A percentile compares a stretch with the other conserved stretches of the same genome.
phyloP scores from a whole-genome alignment of 2,329 filamentous ascomycete genomes.

The Hypoxylon sp. region DNA sequence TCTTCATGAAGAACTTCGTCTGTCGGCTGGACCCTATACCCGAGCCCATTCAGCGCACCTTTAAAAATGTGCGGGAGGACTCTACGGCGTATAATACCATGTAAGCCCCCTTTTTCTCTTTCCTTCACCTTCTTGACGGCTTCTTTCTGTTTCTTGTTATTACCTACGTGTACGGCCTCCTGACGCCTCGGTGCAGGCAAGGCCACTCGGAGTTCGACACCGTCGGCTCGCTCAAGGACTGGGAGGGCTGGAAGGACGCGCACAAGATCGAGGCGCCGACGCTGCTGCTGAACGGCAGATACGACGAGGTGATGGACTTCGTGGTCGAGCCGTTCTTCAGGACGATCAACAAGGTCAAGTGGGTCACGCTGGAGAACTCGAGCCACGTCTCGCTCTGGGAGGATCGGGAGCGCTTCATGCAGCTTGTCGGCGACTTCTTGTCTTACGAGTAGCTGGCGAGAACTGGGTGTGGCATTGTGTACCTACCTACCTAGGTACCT shows the following conservation, averaged over 20 bases:
- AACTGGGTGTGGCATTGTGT: no score
- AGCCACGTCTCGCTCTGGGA: constrained; percentile 47
- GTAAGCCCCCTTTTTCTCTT: constrained; percentile 24
- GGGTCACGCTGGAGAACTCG: constrained; percentile 46
- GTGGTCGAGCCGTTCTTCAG: constrained; percentile 46
- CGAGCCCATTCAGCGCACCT: constrained; percentile 36
- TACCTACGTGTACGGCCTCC: not conserved
- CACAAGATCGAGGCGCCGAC: constrained; percentile 41
- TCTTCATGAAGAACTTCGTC: constrained; percentile 39
- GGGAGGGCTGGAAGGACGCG: constrained; percentile 46
- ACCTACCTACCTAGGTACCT: no score
- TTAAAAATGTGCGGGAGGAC: constrained; percentile 42
- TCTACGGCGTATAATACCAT: constrained; percentile 45
- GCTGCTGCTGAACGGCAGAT: constrained; percentile 37
- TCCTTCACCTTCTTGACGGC: not conserved
- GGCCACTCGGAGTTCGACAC: constrained; percentile 48
- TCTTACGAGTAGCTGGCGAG: constrained; percentile 12
- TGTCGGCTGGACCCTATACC: constrained; percentile 44
- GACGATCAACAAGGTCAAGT: constrained; percentile 45
- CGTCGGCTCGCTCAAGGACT: constrained; percentile 43
- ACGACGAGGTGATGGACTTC: constrained; percentile 48
- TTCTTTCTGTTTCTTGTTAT: no score
- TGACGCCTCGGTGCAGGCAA: constrained; percentile 40
- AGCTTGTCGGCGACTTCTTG: constrained; percentile 43
- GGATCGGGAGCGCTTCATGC: constrained; percentile 43